Evolutionary conservation across 768 basidiomycete genomes (phyloP).

Genomic region (Lepiota brunneoincarnata): DNA sequence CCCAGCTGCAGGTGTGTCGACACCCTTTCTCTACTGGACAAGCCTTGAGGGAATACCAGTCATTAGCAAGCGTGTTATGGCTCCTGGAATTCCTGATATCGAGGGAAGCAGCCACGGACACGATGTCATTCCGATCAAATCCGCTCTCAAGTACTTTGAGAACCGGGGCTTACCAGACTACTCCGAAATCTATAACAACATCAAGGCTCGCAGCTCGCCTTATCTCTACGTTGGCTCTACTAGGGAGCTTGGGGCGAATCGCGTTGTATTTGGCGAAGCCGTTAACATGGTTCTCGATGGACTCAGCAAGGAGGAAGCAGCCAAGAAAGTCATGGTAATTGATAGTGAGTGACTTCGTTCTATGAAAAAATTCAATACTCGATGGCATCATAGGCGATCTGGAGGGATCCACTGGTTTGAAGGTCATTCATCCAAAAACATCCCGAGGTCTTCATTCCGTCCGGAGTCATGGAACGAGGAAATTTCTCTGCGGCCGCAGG

Average conservation of each 20-base stretch:
- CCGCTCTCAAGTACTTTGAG: slow-evolving; percentile 73
- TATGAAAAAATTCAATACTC: background rate
- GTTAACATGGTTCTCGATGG: slow-evolving; percentile 76
- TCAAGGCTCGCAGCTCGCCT: slow-evolving; percentile 54
- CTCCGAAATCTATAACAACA: slow-evolving; percentile 54
- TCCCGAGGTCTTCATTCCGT: slow-evolving; percentile 82
- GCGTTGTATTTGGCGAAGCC: slow-evolving; percentile 83
- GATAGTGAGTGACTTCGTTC: slow-evolving; percentile 54
- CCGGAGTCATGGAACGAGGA: slow-evolving; percentile 86
- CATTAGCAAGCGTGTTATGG: slow-evolving; percentile 67
- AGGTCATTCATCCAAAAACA: slow-evolving; percentile 87
- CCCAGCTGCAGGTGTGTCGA: slow-evolving; percentile 66
- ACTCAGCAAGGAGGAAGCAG: slow-evolving; percentile 72
- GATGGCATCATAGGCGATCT: slow-evolving; percentile 53
- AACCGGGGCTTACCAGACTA: slow-evolving; percentile 57
- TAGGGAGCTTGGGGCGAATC: slow-evolving; percentile 76
- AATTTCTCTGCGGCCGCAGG: slow-evolving; percentile 85
- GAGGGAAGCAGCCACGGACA: slow-evolving; percentile 81
- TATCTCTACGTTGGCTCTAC: slow-evolving; percentile 71
- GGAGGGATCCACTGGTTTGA: slow-evolving; percentile 88
- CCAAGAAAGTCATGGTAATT: slow-evolving; percentile 81
- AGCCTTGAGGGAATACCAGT: slow-evolving; percentile 37
- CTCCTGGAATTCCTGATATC: slow-evolving; percentile 68
- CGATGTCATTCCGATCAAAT: slow-evolving; percentile 81
- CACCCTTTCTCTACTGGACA: background rate